Evolutionary conservation across 495 filamentous ascomycete species (phyloP), one percentile per base, ranked within the genome.

Genomic region (Pyrenopolyporus hunteri): DNA sequence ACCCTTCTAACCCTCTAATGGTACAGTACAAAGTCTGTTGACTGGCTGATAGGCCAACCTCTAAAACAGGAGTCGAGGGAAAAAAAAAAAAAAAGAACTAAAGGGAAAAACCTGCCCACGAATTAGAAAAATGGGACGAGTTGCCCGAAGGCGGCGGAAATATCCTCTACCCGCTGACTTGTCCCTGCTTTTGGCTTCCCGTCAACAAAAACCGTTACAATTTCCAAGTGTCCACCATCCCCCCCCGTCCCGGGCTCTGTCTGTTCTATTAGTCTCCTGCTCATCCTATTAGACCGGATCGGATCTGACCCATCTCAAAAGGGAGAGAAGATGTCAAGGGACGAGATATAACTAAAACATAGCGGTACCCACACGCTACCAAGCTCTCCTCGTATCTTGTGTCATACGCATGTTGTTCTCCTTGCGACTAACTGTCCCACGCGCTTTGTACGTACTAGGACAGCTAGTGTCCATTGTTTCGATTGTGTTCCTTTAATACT

Each of bases 71-170:
- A 20, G 43, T n/a, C n/a, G n/a, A n/a, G 14, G 13, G 46, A 36
- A 40, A n/a, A 42, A 9, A 29, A 29, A 9, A 29, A 9, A 29
- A 9, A 29, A 29, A 9, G 9, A 29, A 29, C 4, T 4, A 44
- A 11, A 25, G 22, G 23, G 13, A 45, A 54, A 60, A 60, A 54
- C 42, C 63, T 66, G 63, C 44, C 56, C 62, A 65, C 42, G 55
- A 65, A 37, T 10, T 4, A 56, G 50, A 65, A 65, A 65, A 56
- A 66, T 66, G 57, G 57, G 63, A 66, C 63, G 57, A 66, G 63
- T 29, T 40, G 22, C 47, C 63, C 53, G 42, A 57, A 20, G 29
- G 40, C 45, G 51, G 46, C 63, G 57, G 63, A 42, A 48, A 57
- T 48, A 57, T 66, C 51, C 45, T 42, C 55, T 57, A 16, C 11